Base-by-base conservation (phyloP, 163 green algal species). In the Chloroidium sp. region DNA sequence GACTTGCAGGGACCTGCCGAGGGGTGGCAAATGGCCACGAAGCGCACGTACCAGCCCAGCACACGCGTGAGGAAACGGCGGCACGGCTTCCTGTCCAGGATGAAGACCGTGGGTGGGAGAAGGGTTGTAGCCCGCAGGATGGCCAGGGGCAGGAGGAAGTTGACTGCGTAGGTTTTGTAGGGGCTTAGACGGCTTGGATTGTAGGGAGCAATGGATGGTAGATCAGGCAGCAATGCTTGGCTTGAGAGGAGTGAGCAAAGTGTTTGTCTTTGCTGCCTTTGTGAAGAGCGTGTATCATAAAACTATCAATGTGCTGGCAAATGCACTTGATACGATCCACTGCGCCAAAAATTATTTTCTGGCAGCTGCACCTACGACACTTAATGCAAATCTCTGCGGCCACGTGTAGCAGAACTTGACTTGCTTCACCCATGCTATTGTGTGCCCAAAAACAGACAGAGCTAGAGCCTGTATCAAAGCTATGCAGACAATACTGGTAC, bases 41-140 rank as follows among this genome's bases (percentile, higher is more conserved):
- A 84, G 77, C 69, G 82, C 62, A 83, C 82, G 0, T 86, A 86
- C 61, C 82, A 86, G 69, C 82, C 82, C 2, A 86, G 82, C 76
- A 83, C 69, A 62, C 62, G 60, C 14, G 62, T 83, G 62, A 57
- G 80, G 1, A 83, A 83, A 62, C 64, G 76, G 58, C 36, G 80
- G 62, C 80, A 83, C 59, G 80, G 80, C 8, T 79, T 80, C 62
- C 62, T 79, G 36, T 6, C 76, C 3, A 36, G 80, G 12, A 57
- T 79, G 62, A 14, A 62, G 2, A 83, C 74, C 14, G 75, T n/a
- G n/a, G 72, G 62, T n/a, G 79, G 79, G 13, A 57, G 79, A 6
- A 61, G 62, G 2, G 72, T 82, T 0, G 62, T 82, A 1, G 36
- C 14, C 3, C 69, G 79, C 61, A 36, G 79, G 4, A n/a, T 8